phyloP scores from a whole-genome alignment of 169 alveolate genomes.

The Neospora caninum region DNA sequence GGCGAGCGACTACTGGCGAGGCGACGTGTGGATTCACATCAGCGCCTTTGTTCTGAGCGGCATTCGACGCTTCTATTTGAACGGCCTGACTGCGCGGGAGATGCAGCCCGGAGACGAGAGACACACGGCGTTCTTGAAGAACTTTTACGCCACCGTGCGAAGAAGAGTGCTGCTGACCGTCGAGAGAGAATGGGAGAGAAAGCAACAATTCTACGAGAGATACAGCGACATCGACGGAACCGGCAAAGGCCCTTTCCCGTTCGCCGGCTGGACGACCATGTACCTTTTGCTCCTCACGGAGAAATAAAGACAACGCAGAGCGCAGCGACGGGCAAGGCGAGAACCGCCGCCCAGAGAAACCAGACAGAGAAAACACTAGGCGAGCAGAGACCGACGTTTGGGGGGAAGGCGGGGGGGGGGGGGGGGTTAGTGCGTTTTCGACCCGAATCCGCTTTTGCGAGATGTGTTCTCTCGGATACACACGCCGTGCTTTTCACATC shows the following conservation, averaged over 20 bases:
- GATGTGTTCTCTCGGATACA: no score
- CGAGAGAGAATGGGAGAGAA: background rate
- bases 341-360: background rate
- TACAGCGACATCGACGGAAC: constrained; percentile 76
- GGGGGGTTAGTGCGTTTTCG: no score
- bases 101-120: background rate
- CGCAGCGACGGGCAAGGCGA: background rate
- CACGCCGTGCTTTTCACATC: no score
- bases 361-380: no score
- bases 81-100: background rate
- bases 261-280: constrained; percentile 85
- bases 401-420: no score
- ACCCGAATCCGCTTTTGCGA: no score
- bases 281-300: background rate
- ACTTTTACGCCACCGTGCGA: background rate
- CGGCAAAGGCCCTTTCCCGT: constrained; percentile 82
- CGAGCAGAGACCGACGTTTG: no score
- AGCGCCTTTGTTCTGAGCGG: constrained; percentile 82
- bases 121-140: background rate
- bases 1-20: constrained; percentile 86
- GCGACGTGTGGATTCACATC: constrained; percentile 83
- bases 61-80: constrained; percentile 70
- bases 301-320: background rate
- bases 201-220: constrained; percentile 79
- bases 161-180: background rate